Conservation (phyloP, 768 basidiomycete species). For the Leucocoprinus birnbaumii region DNA sequence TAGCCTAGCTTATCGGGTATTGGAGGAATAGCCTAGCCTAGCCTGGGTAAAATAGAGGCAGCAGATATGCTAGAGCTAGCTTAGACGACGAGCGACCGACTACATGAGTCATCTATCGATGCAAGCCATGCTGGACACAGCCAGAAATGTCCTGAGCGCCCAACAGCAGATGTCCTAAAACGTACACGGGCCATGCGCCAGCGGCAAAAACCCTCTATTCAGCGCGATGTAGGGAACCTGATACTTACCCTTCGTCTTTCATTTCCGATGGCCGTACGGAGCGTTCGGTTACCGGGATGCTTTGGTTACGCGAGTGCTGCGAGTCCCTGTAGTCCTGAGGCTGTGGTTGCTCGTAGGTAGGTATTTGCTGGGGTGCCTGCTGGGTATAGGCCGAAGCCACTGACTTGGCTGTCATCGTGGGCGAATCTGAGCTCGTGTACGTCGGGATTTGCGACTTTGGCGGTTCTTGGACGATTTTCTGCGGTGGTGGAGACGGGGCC, state of each 20-base stretch:
- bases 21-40: conserved; percentile 52
- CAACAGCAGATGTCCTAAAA: conserved; percentile 11
- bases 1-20: conserved; percentile 21
- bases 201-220: conserved; percentile 24
- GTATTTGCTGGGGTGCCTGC: conserved; percentile 64
- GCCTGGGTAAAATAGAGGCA: conserved; percentile 68
- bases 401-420: not conserved
- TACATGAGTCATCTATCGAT: conserved; percentile 54
- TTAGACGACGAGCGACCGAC: conserved; percentile 56
- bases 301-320: conserved; percentile 35
- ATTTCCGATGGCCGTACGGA: conserved; percentile 83
- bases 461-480: conserved; percentile 20
- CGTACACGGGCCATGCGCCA: conserved; percentile 20
- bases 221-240: conserved; percentile 23
- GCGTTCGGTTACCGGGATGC: conserved; percentile 49
- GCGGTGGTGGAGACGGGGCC: conserved; percentile 11
- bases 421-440: conserved; percentile 25
- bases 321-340: conserved; percentile 47
- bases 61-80: conserved; percentile 74
- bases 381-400: conserved; percentile 11
- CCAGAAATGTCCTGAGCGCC: conserved; percentile 15
- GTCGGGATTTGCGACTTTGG: conserved; percentile 24
- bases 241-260: conserved; percentile 98
- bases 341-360: conserved; percentile 71
- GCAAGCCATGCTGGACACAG: conserved; percentile 25